phyloP scores from a whole-genome alignment of 1,284 basidiomycete species.

The Melampsora americana region DNA sequence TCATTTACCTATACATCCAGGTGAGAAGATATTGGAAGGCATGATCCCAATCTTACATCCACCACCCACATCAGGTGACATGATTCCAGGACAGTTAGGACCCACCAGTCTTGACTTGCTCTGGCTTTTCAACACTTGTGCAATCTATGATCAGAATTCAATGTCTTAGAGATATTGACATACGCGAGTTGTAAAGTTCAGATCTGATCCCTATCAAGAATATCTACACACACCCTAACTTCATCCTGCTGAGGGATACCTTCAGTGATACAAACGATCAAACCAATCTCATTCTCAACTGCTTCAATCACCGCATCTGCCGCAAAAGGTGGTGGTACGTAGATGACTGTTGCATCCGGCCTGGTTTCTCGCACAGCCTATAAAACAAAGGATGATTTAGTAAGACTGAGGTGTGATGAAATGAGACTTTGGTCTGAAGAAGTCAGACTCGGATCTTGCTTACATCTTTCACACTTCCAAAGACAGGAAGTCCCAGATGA shows the following conservation, averaged over 20 bases:
- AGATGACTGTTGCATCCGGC: slow-evolving; percentile 90
- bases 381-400: not conserved
- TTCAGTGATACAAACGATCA: slow-evolving; percentile 96
- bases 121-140: slow-evolving; percentile 89
- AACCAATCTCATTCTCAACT: slow-evolving; percentile 90
- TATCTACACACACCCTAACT: slow-evolving; percentile 65
- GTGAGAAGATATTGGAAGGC: slow-evolving; percentile 61
- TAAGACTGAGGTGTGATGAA: slow-evolving; percentile 43
- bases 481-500: slow-evolving; percentile 92
- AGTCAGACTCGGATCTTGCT: slow-evolving; percentile 30
- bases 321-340: slow-evolving; percentile 87
- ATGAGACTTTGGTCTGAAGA: slow-evolving; percentile 36
- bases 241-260: slow-evolving; percentile 95
- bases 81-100: slow-evolving; percentile 97
- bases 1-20: slow-evolving; percentile 47
- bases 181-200: not conserved
- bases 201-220: not conserved
- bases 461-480: slow-evolving; percentile 86
- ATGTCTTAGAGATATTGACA: not conserved
- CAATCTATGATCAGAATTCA: slow-evolving; percentile 63
- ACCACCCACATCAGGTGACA: slow-evolving; percentile 68
- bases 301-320: slow-evolving; percentile 96
- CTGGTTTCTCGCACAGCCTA: slow-evolving; percentile 77
- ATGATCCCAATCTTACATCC: slow-evolving; percentile 99
- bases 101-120: slow-evolving; percentile 91